Evolutionary conservation across 1,284 basidiomycete genomes (phyloP).

Genomic region (Inonotus obliquus): DNA sequence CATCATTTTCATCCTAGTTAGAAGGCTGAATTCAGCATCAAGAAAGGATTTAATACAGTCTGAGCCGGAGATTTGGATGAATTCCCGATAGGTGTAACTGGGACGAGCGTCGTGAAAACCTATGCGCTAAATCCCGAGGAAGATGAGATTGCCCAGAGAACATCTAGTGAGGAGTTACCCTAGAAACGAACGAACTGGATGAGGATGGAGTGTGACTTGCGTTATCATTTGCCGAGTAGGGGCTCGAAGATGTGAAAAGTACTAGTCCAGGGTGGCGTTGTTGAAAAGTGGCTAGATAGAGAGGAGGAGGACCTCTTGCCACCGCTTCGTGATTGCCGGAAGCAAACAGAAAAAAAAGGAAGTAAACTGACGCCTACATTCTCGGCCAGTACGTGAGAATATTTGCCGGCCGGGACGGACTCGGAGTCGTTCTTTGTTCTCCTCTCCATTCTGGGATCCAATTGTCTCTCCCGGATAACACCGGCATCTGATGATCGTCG

Average conservation of each 20-base stretch:
- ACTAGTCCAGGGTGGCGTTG: constrained; percentile 26
- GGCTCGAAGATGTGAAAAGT: not conserved
- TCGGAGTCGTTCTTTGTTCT: not conserved
- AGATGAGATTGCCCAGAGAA: not conserved
- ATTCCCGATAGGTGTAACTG: not conserved
- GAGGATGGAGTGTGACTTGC: not conserved
- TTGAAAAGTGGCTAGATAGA: constrained; percentile 37
- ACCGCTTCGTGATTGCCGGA: constrained; percentile 18
- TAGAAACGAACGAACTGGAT: not conserved
- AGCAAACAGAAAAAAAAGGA: constrained; percentile 25
- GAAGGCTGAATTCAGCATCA: not conserved
- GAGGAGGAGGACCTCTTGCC: constrained; percentile 42
- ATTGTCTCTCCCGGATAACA: not conserved
- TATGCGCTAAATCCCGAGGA: not conserved
- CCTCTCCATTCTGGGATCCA: not conserved
- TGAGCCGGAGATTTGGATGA: not conserved
- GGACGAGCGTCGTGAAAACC: constrained; percentile 1
- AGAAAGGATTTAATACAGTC: not conserved
- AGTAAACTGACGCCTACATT: constrained; percentile 2
- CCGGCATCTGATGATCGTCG: not conserved
- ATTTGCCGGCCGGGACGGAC: not conserved
- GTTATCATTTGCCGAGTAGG: not conserved
- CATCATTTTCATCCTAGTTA: not conserved
- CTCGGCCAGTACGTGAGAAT: not conserved
- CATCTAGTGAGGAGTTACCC: not conserved